Percentiles rank a stretch among this genome's conserved stretches.
Conservation (phyloP, 352 stramenopile genomes). For the Phytophthora melonis region DNA sequence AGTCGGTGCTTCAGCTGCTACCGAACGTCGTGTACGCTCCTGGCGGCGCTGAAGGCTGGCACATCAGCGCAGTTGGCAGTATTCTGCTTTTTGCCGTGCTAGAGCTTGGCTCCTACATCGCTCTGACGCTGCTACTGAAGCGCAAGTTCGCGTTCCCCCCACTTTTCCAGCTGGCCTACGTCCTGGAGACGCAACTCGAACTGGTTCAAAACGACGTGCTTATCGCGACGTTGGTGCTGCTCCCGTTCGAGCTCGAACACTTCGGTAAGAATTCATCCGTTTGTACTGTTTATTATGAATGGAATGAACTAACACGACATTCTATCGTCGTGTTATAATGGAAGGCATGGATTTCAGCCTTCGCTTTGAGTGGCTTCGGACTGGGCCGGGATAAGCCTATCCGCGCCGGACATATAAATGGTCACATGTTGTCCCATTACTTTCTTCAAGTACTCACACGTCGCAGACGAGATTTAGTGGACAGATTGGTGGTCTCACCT, state of each 20-base stretch:
- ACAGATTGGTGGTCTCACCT: too few relatives aligned
- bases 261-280: background rate
- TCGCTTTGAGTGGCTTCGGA: conserved; percentile 11
- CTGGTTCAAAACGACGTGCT: conserved; percentile 10
- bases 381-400: too few relatives aligned
- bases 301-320: too few relatives aligned
- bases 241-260: conserved; percentile 15
- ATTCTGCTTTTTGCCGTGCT: conserved; percentile 34
- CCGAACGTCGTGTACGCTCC: conserved; percentile 38
- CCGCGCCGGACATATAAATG: too few relatives aligned
- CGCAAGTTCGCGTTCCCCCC: conserved; percentile 38
- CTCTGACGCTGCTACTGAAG: conserved; percentile 31
- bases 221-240: background rate
- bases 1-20: conserved; percentile 35
- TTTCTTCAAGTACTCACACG: too few relatives aligned
- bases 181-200: conserved; percentile 41
- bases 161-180: conserved; percentile 40
- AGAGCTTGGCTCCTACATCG: conserved; percentile 40
- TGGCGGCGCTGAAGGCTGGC: conserved; percentile 1
- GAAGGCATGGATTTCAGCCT: conserved; percentile 17
- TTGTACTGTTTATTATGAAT: background rate
- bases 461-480: too few relatives aligned
- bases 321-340: background rate
- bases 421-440: too few relatives aligned
- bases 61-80: background rate